These are phyloP conservation scores for Trametes meyenii DNA, from an alignment of 768 basidiomycete species.

Conservation along the genomic window DNA sequence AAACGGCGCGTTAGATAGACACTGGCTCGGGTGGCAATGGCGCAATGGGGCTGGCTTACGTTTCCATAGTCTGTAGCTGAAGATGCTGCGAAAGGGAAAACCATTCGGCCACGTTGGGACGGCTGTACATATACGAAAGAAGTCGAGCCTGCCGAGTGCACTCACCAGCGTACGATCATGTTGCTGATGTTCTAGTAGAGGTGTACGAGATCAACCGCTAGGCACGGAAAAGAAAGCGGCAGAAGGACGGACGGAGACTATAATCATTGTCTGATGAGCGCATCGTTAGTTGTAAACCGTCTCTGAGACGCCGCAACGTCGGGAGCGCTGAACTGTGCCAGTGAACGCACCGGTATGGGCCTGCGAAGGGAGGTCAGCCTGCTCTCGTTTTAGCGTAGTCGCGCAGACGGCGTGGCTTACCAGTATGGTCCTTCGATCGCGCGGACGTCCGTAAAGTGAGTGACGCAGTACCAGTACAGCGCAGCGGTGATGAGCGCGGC, in stretches of 20 bases:
- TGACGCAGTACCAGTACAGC: conserved; percentile 14
- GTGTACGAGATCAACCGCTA: no score
- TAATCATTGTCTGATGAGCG: conserved; percentile 10
- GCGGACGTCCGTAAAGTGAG: conserved; percentile 7
- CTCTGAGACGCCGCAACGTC: no score
- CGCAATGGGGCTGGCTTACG: background rate
- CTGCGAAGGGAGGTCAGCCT: background rate
- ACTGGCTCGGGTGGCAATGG: background rate
- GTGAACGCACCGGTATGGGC: background rate
- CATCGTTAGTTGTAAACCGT: background rate
- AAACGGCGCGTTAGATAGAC: no score
- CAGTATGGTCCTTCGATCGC: conserved; percentile 10
- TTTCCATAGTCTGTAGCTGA: conserved; percentile 24
- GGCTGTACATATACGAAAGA: no score
- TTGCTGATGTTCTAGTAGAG: conserved; percentile 20
- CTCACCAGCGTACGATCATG: conserved; percentile 24
- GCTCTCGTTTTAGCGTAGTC: background rate
- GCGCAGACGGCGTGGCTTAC: background rate
- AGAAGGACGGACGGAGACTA: conserved; percentile 3
- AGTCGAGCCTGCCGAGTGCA: no score
- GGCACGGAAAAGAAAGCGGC: background rate
- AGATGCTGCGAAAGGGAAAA: conserved; percentile 5
- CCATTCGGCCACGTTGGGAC: no score
- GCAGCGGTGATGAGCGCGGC: conserved; percentile 16
- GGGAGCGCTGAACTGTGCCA: background rate